Base-by-base conservation (phyloP, 2,329 filamentous ascomycete species). In the Pyrenophora teres region DNA sequence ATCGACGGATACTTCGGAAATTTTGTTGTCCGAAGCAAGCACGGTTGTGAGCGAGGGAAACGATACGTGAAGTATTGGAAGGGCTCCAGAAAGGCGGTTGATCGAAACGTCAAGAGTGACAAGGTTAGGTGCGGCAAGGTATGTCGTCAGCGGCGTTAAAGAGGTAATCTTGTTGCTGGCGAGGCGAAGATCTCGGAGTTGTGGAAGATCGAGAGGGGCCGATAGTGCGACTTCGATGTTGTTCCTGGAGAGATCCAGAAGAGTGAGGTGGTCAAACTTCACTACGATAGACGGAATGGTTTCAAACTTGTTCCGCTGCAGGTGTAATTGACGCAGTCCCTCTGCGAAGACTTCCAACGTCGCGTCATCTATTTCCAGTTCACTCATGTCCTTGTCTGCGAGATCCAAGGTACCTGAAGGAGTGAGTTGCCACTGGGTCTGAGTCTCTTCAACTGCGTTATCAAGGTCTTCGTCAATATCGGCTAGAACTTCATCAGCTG, bases 51-150 rank as follows among this genome's bases (percentile, higher is more conserved):
- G 79, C 6, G 78, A 80, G 0, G 91, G 90, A 69, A 91, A 97
- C 1, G 76, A 77, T 6, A 81, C 75, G 46, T 86, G 86, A 6
- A 96, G 76, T 19, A 70, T 60, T 0, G 92, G 90, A 0, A 97
- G 78, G 0, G 82, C 42, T 5, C 82, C 81, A 0, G 85, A 82
- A 25, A 97, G 76, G n/a, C 88, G 86, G 70, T 97, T 97, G 58
- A 88, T 83, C 19, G 88, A 91, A 6, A 95, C 80, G 67, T 97
- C 90, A 1, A 97, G 79, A 61, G 88, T 88, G 46, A 87, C 84
- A 6, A 97, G 80, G 6, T 76, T 79, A 0, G 92, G 91, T 0
- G 92, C 91, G n/a, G 82, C 80, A 4, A 97, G 81, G 58, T 85
- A 78, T 4, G 78, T 74, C 3, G 84, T 80, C 13, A 97, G 75